A percentile compares a stretch with the other conserved stretches of the same genome.
Conservation (phyloP, 208 protist genomes). For the Acanthamoeba royreba region DNA sequence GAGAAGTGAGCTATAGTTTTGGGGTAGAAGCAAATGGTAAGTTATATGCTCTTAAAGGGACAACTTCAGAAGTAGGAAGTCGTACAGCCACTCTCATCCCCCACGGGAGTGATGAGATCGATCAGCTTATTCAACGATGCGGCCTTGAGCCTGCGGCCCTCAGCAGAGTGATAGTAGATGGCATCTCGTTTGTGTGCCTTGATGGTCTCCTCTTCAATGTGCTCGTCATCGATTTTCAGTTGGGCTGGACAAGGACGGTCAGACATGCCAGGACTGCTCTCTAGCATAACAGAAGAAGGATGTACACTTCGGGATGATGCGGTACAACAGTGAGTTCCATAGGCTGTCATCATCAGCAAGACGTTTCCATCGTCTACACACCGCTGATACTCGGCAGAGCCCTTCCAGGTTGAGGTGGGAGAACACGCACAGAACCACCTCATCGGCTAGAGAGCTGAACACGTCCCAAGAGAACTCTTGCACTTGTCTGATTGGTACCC, state of each 20-base stretch:
- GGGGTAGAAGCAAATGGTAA: neutral
- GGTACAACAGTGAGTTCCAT: neutral
- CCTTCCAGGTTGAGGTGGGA: neutral
- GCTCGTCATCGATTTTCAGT: neutral
- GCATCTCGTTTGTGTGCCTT: neutral
- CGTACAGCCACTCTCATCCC: neutral
- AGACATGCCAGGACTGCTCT: neutral
- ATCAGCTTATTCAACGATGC: neutral
- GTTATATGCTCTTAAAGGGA: neutral
- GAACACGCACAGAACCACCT: neutral
- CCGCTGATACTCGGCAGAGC: neutral
- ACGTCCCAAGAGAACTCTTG: neutral
- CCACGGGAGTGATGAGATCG: neutral
- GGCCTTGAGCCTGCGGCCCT: neutral
- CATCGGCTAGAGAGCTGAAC: neutral
- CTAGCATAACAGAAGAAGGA: neutral
- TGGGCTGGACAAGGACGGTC: neutral
- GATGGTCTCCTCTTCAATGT: neutral
- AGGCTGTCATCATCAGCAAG: neutral
- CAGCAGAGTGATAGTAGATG: neutral
- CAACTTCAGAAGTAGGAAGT: neutral
- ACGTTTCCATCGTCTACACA: neutral
- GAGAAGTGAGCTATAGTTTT: neutral
- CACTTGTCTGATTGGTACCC: too few species aligned
- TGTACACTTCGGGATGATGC: neutral